Percentiles rank a stretch among this genome's conserved stretches.
phyloP scores from a whole-genome alignment of 2,329 filamentous ascomycete genomes.

The Furcasterigmium sp. region DNA sequence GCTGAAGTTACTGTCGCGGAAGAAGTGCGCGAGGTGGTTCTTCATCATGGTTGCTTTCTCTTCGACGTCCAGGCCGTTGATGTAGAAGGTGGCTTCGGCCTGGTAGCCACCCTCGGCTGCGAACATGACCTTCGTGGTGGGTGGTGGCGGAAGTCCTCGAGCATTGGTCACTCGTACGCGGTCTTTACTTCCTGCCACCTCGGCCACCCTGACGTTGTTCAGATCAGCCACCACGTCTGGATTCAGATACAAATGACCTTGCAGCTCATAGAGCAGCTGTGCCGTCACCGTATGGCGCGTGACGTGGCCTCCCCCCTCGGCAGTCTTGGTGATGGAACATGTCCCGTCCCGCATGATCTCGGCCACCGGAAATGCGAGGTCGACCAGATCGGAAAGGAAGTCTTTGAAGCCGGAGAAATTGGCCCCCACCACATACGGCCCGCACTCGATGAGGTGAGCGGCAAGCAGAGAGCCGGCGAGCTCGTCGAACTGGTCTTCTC shows the following conservation, averaged over 20 bases:
- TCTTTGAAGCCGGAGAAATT: constrained; percentile 42
- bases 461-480: constrained; percentile 40
- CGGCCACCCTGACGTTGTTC: constrained; percentile 24
- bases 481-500: constrained; percentile 33
- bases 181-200: constrained; percentile 21
- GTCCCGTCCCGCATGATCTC: constrained; percentile 39
- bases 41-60: constrained; percentile 17
- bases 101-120: constrained; percentile 44
- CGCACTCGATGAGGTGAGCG: constrained; percentile 46
- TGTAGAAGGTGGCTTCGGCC: constrained; percentile 22
- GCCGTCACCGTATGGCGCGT: constrained; percentile 29
- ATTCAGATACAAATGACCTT: constrained; percentile 42
- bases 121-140: constrained; percentile 47
- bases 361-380: constrained; percentile 43
- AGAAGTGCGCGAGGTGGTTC: constrained; percentile 15
- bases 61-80: constrained; percentile 9
- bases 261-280: constrained; percentile 45
- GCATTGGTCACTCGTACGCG: constrained; percentile 35
- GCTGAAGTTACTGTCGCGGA: constrained; percentile 23
- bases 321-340: constrained; percentile 32
- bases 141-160: constrained; percentile 35
- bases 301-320: constrained; percentile 26
- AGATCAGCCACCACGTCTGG: constrained; percentile 39
- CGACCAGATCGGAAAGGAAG: constrained; percentile 17
- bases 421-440: constrained; percentile 42